A percentile compares a stretch with the other conserved stretches of the same genome.
phyloP scores from a whole-genome alignment of 495 filamentous ascomycete genomes.

The Margaritispora aquatica region DNA sequence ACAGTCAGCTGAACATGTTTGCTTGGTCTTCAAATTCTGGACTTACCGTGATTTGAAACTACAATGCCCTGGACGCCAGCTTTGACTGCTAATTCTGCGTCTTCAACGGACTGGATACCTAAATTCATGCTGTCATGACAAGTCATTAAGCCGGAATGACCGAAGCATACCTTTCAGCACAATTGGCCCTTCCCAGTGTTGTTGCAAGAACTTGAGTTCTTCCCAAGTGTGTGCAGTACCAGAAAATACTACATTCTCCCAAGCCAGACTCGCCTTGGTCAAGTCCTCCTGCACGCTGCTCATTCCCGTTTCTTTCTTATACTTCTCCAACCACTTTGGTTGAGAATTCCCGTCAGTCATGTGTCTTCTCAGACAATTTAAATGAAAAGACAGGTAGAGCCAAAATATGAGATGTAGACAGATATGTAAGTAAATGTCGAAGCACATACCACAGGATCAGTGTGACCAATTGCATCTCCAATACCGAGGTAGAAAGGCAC shows the following conservation, averaged over 20 bases:
- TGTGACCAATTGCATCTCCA: constrained; percentile 23
- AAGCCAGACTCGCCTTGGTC: constrained; percentile 16
- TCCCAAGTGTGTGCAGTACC: neutral
- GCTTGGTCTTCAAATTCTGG: no score
- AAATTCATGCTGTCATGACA: no score
- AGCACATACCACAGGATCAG: constrained; percentile 22
- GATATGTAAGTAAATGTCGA: constrained; percentile 17
- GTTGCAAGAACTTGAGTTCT: neutral
- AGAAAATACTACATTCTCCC: constrained; percentile 22
- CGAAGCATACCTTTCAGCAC: constrained; percentile 76
- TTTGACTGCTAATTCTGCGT: constrained; percentile 78
- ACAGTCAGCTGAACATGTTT: no score
- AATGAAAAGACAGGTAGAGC: no score
- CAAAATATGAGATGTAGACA: constrained; percentile 13
- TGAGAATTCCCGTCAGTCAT: no score
- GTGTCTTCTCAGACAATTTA: no score
- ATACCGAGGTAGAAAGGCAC: neutral
- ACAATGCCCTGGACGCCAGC: constrained; percentile 72
- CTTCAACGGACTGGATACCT: constrained; percentile 82
- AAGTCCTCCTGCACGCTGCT: constrained; percentile 13
- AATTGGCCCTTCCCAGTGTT: neutral
- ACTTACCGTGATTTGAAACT: constrained; percentile 53
- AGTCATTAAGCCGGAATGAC: no score
- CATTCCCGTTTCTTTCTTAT: constrained; percentile 12
- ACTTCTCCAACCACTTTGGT: no score